A percentile compares a stretch with the other conserved stretches of the same genome.
Conservation (phyloP, 1,139 yeast genomes). For the Yamadazyma buinensis region DNA sequence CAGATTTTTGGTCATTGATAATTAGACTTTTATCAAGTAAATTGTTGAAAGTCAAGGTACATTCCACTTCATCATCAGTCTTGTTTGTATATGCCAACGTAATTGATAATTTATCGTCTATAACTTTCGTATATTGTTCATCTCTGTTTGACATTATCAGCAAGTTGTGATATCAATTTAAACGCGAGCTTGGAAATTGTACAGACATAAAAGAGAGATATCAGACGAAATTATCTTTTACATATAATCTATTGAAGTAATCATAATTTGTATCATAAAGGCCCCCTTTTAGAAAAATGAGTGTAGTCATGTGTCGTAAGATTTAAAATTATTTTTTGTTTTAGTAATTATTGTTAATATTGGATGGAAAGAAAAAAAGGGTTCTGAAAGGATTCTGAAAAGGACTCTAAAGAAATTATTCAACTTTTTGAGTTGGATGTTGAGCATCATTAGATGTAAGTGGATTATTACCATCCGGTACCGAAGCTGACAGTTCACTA, state of each 20-base stretch:
- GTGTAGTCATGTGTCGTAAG: too few relatives aligned
- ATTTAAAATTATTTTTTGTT: too few relatives aligned
- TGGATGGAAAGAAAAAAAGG: too few relatives aligned
- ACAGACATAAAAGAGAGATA: too few relatives aligned
- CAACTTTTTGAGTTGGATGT: conserved; percentile 18
- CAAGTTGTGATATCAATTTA: too few relatives aligned
- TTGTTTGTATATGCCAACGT: conserved; percentile 13
- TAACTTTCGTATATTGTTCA: conserved; percentile 11
- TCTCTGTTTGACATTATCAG: too few relatives aligned
- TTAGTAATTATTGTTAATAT: too few relatives aligned
- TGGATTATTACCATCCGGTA: conserved; percentile 2
- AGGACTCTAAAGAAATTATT: conserved; percentile 9
- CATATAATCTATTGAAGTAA: too few relatives aligned
- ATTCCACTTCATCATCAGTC: conserved; percentile 12
- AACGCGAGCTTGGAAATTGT: too few relatives aligned
- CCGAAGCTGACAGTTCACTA: conserved; percentile 11
- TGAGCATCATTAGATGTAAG: conserved; percentile 9
- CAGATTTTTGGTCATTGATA: conserved; percentile 18
- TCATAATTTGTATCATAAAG: too few relatives aligned
- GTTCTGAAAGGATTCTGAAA: not conserved
- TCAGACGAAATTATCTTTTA: too few relatives aligned
- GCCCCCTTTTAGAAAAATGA: too few relatives aligned
- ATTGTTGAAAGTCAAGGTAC: conserved; percentile 20
- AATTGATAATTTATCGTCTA: conserved; percentile 16
- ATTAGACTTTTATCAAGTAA: conserved; percentile 15